Evolutionary conservation across 225 moss, liverwort and hornwort genomes (phyloP).

Genomic region (Bryoerythrophyllum caledonicum): DNA sequence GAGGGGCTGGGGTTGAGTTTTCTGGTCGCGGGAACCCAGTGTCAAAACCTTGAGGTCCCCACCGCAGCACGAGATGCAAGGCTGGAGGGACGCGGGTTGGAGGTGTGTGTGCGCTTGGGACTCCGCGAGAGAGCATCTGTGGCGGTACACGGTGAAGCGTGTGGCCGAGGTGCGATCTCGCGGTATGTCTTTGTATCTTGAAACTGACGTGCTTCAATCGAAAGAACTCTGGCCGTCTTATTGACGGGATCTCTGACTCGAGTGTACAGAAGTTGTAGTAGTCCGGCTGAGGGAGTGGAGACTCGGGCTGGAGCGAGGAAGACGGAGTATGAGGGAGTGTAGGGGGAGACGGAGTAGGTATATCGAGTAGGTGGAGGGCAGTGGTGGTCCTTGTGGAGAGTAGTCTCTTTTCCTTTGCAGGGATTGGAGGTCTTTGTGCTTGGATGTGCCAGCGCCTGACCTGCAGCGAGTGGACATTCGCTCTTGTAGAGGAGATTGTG

Average conservation of each 20-base stretch:
- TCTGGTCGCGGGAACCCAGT: slow-evolving; percentile 1
- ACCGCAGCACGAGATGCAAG: not conserved
- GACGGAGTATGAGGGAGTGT: not conserved
- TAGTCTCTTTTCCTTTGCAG: not conserved
- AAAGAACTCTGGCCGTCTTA: slow-evolving; percentile 3
- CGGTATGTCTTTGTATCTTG: slow-evolving; percentile 39
- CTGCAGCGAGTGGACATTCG: slow-evolving; percentile 1
- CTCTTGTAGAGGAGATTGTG: slow-evolving; percentile 8
- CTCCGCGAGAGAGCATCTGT: slow-evolving; percentile 16
- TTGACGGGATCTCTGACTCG: slow-evolving; percentile 18
- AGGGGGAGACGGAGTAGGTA: not conserved
- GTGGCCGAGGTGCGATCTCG: slow-evolving; percentile 12
- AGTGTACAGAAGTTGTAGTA: slow-evolving; percentile 23
- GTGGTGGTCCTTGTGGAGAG: not conserved
- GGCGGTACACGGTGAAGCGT: slow-evolving; percentile 10
- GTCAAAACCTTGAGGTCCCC: slow-evolving; percentile 18
- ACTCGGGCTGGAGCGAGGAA: not conserved
- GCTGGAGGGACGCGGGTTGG: slow-evolving; percentile 1
- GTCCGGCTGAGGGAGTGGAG: not conserved
- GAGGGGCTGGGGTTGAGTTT: slow-evolving; percentile 22
- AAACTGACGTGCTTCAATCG: slow-evolving; percentile 22
- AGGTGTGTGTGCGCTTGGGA: slow-evolving; percentile 17
- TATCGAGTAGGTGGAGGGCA: not conserved
- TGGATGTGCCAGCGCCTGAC: not conserved
- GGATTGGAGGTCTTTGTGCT: not conserved